phyloP scores from a whole-genome alignment of 768 basidiomycete species.

The Lentinula raphanica region DNA sequence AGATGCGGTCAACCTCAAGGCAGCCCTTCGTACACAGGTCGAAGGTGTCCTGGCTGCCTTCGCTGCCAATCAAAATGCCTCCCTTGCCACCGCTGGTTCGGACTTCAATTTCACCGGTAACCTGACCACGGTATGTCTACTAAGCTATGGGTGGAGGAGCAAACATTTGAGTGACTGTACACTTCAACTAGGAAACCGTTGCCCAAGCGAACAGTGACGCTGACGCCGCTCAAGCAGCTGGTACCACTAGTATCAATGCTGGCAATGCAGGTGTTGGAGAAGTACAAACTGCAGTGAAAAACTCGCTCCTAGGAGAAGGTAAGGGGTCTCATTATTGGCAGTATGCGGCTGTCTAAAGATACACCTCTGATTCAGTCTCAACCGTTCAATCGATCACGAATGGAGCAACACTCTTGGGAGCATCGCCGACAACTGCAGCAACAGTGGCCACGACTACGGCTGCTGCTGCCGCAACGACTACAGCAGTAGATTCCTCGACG shows the following conservation, averaged over 20 bases:
- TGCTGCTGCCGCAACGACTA: not conserved
- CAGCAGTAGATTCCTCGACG: not conserved
- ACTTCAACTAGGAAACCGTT: conserved; percentile 8
- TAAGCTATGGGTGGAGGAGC: not conserved
- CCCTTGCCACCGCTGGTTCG: not conserved
- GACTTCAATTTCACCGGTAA: conserved; percentile 1
- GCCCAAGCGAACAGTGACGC: conserved; percentile 15
- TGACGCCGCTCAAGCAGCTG: conserved; percentile 10
- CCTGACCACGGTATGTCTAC: conserved; percentile 7
- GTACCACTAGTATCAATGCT: conserved; percentile 17
- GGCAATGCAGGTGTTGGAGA: conserved; percentile 19
- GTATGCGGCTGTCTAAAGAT: not conserved
- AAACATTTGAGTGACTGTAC: not conserved
- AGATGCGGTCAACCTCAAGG: conserved; percentile 19
- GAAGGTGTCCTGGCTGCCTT: conserved; percentile 1
- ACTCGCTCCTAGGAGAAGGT: conserved; percentile 17
- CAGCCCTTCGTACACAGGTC: conserved; percentile 17
- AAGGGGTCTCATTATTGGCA: not conserved
- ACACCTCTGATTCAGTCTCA: not conserved
- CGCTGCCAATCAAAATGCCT: conserved; percentile 3
- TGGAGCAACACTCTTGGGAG: not conserved
- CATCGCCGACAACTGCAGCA: not conserved
- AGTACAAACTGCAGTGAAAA: conserved; percentile 16
- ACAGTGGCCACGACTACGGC: not conserved
- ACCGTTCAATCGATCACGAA: not conserved